These are phyloP conservation scores for Candida freyschussii DNA, from an alignment of 1,139 yeast genomes.

Conservation along the genomic window DNA sequence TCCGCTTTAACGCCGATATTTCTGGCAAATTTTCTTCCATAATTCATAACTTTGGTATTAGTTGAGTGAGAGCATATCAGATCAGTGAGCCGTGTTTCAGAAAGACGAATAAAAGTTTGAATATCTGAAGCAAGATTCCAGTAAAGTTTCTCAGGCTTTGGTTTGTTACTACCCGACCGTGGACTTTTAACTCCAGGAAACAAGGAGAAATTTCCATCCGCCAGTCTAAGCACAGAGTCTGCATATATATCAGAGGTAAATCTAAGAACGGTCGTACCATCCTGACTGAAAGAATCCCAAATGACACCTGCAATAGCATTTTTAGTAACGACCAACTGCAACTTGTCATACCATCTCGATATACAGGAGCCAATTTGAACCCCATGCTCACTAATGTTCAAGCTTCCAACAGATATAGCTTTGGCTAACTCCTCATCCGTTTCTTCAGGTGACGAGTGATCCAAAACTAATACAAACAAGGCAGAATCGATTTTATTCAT, in stretches of 20 bases:
- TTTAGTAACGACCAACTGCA: slow-evolving; percentile 62
- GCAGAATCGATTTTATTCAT: slow-evolving; percentile 55
- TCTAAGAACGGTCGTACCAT: slow-evolving; percentile 69
- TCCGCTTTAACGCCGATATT: slow-evolving; percentile 57
- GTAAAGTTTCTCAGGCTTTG: slow-evolving; percentile 36
- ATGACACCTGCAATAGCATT: slow-evolving; percentile 74
- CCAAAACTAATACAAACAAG: slow-evolving; percentile 63
- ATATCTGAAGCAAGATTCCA: slow-evolving; percentile 48
- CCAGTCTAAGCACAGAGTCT: slow-evolving; percentile 66
- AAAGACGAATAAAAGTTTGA: slow-evolving; percentile 49
- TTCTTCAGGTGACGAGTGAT: slow-evolving; percentile 51
- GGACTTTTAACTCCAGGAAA: slow-evolving; percentile 31
- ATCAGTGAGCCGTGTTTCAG: slow-evolving; percentile 75
- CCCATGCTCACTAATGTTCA: slow-evolving; percentile 48
- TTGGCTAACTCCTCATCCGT: slow-evolving; percentile 37
- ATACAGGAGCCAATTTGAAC: slow-evolving; percentile 72
- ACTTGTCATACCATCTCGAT: slow-evolving; percentile 75
- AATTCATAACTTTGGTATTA: slow-evolving; percentile 36
- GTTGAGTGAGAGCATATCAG: slow-evolving; percentile 68
- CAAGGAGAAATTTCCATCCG: slow-evolving; percentile 56
- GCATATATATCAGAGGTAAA: slow-evolving; percentile 73
- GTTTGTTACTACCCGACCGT: slow-evolving; percentile 31
- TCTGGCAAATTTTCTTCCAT: slow-evolving; percentile 43
- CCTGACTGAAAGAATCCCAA: slow-evolving; percentile 76
- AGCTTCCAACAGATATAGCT: slow-evolving; percentile 60